Base-by-base conservation (phyloP, 257 asterid genomes). In the Plectranthus barbatus region DNA sequence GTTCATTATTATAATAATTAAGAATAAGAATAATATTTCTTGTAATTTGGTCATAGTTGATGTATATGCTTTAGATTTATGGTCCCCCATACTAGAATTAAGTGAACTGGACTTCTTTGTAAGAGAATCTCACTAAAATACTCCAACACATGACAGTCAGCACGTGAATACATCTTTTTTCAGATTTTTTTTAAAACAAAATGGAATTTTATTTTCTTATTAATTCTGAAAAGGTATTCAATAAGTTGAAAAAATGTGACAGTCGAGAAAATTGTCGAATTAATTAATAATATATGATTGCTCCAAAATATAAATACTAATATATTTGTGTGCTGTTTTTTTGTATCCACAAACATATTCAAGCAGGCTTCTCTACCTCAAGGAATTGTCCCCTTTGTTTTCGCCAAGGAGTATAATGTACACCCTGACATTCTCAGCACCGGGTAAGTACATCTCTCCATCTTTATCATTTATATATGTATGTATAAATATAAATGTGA, bases 301-400 rank as follows among this genome's bases (percentile, higher is more conserved):
- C 23, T 61, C 3, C 2, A 14, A 49, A 3, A 39, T 4, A 23
- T 31, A 14, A 34, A 49, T 44, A 52, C 36, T 19, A 13, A 49
- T 12, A 18, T 18, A 55, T 20, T 56, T 4, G 45, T 26, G 1
- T 34, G 9, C 12, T 36, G 31, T 26, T 19, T 46, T 46, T 51
- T 26, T 65, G 15, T 59, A 57, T 55, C 46, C 70, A 15, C 42
- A 63, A 51, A 58, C 60, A 70, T n/a, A 26, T 26, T 17, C 3
- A 51, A 59, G 64, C 79, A 79, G 87, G 84, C 87, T 33, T 79
- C 87, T 73, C 77, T 82, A 54, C 87, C 87, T 14, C 87, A 82
- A 72, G 87, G 87, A 61, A 82, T 81, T 46, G 87, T 81, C 51
- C 87, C 87, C 15, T 81, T 81, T 74, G 87, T 81, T 36, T 81